Evolutionary conservation across 805 yeast genomes (phyloP), one percentile per base, ranked within the genome.

Genomic region (Ascoidea tarda): DNA sequence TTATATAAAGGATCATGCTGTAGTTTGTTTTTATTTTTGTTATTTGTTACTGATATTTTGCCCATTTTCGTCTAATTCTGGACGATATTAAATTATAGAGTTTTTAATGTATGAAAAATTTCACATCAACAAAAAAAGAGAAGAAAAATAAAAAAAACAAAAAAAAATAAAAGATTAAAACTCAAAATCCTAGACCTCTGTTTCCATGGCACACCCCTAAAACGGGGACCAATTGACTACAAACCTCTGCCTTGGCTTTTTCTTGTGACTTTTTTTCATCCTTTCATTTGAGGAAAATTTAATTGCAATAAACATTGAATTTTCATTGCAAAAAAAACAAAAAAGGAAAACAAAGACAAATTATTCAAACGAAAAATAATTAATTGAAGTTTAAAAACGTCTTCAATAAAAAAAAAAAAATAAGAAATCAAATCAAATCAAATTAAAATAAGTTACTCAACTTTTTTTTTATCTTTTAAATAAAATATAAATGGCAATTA

Each of bases 1-100:
- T 78, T 82, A 60, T 81, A 78, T 51, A 89, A 72, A 2, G 97
- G 96, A 61, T 79, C 86, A 64, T 87, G 96, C 60, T 90, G 87
- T 53, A 73, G 82, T 49, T 60, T 62, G 59, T 78, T 78, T 12
- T 71, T 38, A 4, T 8, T 74, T 60, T 69, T 81, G 47, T 69
- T 60, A 16, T 73, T 78, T 50, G 70, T 66, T 4, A 77, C 81
- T 12, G 76, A 61, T 16, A 78, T 69, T 67, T 84, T 86, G 51
- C 87, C 93, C 95, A 85, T 85, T 14, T 16, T 14, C 44, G 44
- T 38, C 44, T 38, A 8, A 14, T 10, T 2, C 21, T 45, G 14
- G 48, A 3, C 3, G 28, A 21, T 21, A 21, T 21, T 2, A 21
- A 21, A 21, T 21, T 21, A 21, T 21, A 2, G 28, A 21, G 28